These are phyloP conservation scores for Fusarium virguliforme DNA, from an alignment of 2,329 filamentous ascomycete species.

Conservation along the genomic window DNA sequence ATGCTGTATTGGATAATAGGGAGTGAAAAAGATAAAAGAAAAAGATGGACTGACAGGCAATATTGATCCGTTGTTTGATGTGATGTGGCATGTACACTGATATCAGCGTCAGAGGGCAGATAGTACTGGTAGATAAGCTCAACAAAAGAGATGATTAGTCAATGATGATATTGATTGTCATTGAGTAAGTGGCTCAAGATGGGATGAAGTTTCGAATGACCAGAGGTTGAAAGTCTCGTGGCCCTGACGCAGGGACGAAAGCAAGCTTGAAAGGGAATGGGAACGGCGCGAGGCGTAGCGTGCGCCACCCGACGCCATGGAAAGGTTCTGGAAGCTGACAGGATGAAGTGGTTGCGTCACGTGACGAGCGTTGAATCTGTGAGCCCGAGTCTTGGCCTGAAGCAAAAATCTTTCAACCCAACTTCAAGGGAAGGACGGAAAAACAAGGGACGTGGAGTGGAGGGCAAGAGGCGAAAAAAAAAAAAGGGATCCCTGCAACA, in stretches of 20 bases:
- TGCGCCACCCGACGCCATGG: conserved; percentile 22
- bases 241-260: not conserved
- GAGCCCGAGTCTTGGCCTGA: too few species aligned
- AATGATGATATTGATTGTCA: not conserved
- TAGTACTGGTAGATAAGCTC: not conserved
- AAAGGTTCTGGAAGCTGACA: conserved; percentile 35
- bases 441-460: conserved; percentile 14
- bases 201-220: not conserved
- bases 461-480: conserved; percentile 19
- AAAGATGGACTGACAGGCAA: conserved; percentile 6
- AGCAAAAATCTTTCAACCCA: too few species aligned
- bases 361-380: conserved; percentile 13
- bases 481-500: conserved; percentile 14
- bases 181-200: conserved; percentile 2
- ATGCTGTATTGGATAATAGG: conserved; percentile 3
- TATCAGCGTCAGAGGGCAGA: not conserved
- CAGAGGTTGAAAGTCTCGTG: conserved; percentile 5
- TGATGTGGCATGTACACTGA: not conserved
- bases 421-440: not conserved
- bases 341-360: conserved; percentile 22
- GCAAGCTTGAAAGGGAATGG: not conserved
- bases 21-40: not conserved
- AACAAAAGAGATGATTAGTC: not conserved
- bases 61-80: not conserved
- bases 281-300: conserved; percentile 11